These are phyloP conservation scores for Dalbergia cultrata DNA, from an alignment of 306 rosid genomes.

Conservation along the genomic window DNA sequence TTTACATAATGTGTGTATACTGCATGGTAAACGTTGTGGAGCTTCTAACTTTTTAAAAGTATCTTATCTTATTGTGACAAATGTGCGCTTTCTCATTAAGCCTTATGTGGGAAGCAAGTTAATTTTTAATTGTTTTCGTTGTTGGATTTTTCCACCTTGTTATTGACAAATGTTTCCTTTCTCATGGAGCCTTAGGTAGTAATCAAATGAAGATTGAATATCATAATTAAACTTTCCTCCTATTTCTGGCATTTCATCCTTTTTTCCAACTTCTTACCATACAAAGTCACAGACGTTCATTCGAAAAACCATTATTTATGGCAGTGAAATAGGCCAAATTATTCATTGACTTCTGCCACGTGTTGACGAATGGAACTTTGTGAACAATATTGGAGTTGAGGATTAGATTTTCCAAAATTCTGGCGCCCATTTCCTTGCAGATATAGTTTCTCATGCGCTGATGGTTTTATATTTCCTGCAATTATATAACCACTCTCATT, in stretches of 20 bases:
- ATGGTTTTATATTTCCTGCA: background rate
- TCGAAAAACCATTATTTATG: slow-evolving; percentile 42
- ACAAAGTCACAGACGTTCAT: slow-evolving; percentile 28
- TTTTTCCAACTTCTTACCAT: slow-evolving; percentile 1
- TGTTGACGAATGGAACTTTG: slow-evolving; percentile 36
- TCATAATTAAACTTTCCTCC: background rate
- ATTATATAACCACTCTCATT: background rate
- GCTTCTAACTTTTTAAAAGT: background rate
- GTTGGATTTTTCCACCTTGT: slow-evolving; percentile 15
- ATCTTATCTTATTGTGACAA: slow-evolving; percentile 22
- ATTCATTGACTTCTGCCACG: slow-evolving; percentile 40
- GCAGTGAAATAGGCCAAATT: slow-evolving; percentile 46
- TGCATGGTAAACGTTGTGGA: background rate
- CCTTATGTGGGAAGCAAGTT: background rate
- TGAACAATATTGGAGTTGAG: background rate
- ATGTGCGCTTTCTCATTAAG: slow-evolving; percentile 7
- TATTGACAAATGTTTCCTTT: slow-evolving; percentile 35
- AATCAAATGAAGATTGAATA: slow-evolving; percentile 42
- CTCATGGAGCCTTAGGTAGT: background rate
- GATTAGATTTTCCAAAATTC: slow-evolving; percentile 32
- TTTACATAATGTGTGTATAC: slow-evolving; percentile 12
- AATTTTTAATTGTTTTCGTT: background rate
- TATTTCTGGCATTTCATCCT: slow-evolving; percentile 14
- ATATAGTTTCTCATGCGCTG: background rate
- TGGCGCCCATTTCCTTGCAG: slow-evolving; percentile 4